Percentiles rank a stretch among this genome's conserved stretches.
phyloP scores from a whole-genome alignment of 352 stramenopile genomes.

The Globisporangium perplexum region DNA sequence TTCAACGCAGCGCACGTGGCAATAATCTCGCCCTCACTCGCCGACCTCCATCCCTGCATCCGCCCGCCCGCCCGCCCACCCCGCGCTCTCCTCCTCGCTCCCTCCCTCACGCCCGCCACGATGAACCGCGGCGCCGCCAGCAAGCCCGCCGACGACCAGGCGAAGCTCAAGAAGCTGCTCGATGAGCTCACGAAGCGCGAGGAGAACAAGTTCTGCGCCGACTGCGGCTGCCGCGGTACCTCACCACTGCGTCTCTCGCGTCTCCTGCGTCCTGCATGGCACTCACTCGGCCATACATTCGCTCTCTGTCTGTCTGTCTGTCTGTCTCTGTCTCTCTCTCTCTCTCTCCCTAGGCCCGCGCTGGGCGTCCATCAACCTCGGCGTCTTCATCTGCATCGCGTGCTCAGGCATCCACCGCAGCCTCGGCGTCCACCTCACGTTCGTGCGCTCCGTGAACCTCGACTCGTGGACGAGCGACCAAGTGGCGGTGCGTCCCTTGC shows the following conservation, averaged over 20 bases:
- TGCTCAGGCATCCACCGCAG: constrained; percentile 93
- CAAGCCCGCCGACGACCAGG: constrained; percentile 63
- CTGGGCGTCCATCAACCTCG: constrained; percentile 93
- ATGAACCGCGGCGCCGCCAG: constrained; percentile 37
- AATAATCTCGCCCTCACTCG: too few relatives aligned
- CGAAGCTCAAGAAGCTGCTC: constrained; percentile 85
- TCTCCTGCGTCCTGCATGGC: too few relatives aligned
- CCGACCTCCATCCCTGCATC: too few relatives aligned
- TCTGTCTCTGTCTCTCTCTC: too few relatives aligned
- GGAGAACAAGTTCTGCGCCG: constrained; percentile 89
- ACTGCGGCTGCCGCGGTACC: constrained; percentile 78
- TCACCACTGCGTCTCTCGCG: too few relatives aligned
- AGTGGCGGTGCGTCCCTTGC: constrained; percentile 40
- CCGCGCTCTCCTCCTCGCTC: too few relatives aligned
- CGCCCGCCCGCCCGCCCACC: too few relatives aligned
- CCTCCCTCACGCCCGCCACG: too few relatives aligned
- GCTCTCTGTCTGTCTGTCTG: too few relatives aligned
- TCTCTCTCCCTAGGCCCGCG: constrained; percentile 74
- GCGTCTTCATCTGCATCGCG: constrained; percentile 93
- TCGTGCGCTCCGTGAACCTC: constrained; percentile 91
- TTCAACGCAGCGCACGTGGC: too few relatives aligned
- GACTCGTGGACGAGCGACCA: constrained; percentile 93
- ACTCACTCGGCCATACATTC: too few relatives aligned
- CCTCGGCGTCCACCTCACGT: constrained; percentile 91
- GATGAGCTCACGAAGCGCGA: constrained; percentile 88